Percentiles rank a stretch among this genome's conserved stretches.
phyloP scores from a whole-genome alignment of 2,329 filamentous ascomycete genomes.

The Chrysoporthe puriensis region DNA sequence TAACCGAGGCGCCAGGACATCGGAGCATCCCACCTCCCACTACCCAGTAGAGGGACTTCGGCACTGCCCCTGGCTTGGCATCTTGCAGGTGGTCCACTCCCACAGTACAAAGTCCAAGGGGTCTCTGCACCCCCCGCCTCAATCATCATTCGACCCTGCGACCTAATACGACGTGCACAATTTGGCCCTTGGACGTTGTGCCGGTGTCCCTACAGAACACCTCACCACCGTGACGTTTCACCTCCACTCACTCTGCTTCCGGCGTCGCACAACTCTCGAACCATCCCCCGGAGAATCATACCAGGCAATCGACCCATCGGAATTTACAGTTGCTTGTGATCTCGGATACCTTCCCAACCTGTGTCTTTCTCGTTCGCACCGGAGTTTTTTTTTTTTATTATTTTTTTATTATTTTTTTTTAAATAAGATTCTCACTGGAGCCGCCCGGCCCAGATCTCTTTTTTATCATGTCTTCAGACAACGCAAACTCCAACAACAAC shows the following conservation, averaged over 20 bases:
- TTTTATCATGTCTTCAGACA: slow-evolving; percentile 38
- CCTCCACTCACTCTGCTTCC: slow-evolving; percentile 29
- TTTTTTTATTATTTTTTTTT: not conserved
- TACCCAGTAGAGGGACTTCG: slow-evolving; percentile 5
- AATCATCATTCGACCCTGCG: slow-evolving; percentile 22
- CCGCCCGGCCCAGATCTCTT: not conserved
- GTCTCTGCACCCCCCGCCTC: slow-evolving; percentile 8
- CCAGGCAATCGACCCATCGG: slow-evolving; percentile 26
- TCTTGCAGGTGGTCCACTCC: not conserved
- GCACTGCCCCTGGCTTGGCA: slow-evolving; percentile 11
- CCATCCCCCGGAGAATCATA: slow-evolving; percentile 28
- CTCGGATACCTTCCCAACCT: slow-evolving; percentile 6
- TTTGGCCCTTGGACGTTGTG: slow-evolving; percentile 2
- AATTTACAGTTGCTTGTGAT: slow-evolving; percentile 5
- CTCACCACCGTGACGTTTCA: slow-evolving; percentile 30
- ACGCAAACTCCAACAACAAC: slow-evolving; percentile 33
- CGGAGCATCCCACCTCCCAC: slow-evolving; percentile 9
- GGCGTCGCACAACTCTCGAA: slow-evolving; percentile 31
- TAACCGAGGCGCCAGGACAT: not conserved
- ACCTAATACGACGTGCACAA: slow-evolving; percentile 9
- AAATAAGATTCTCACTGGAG: slow-evolving; percentile 21
- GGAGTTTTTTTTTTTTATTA: too few relatives aligned
- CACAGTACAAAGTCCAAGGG: slow-evolving; percentile 21
- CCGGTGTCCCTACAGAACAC: slow-evolving; percentile 20
- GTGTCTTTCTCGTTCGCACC: not conserved